phyloP scores from a whole-genome alignment of 148 eudicot species.

The Fallopia convolvulus region DNA sequence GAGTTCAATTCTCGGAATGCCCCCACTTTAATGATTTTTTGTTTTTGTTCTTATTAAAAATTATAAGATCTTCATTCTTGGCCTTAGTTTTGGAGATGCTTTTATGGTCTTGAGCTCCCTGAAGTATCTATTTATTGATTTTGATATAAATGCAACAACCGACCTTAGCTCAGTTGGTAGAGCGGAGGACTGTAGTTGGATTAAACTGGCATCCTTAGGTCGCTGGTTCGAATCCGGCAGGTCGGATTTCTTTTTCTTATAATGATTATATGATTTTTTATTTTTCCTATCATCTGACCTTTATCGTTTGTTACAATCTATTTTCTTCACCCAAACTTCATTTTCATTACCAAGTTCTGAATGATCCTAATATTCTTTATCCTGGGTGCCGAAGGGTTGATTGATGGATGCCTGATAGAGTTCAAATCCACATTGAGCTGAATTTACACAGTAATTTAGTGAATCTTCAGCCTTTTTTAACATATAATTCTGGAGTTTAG shows the following conservation, averaged over 20 bases:
- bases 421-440: too few species aligned
- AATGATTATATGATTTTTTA: background rate
- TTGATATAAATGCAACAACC: background rate
- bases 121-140: too few species aligned
- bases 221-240: conserved; percentile 81
- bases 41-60: too few species aligned
- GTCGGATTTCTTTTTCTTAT: conserved; percentile 32
- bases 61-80: too few species aligned
- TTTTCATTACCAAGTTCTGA: background rate
- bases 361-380: background rate
- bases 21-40: background rate
- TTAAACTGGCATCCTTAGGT: conserved; percentile 55
- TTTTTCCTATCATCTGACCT: too few species aligned
- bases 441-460: too few species aligned
- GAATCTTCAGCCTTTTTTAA: too few species aligned
- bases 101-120: too few species aligned
- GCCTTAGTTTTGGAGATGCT: too few species aligned
- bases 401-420: background rate
- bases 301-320: too few species aligned
- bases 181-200: background rate
- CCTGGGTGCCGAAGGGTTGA: background rate
- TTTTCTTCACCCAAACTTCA: background rate
- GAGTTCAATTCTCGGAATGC: conserved; percentile 40
- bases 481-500: too few species aligned
- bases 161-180: background rate